These are phyloP conservation scores for Fusarium sp. DNA, from an alignment of 2,329 filamentous ascomycete genomes.

Conservation along the genomic window DNA sequence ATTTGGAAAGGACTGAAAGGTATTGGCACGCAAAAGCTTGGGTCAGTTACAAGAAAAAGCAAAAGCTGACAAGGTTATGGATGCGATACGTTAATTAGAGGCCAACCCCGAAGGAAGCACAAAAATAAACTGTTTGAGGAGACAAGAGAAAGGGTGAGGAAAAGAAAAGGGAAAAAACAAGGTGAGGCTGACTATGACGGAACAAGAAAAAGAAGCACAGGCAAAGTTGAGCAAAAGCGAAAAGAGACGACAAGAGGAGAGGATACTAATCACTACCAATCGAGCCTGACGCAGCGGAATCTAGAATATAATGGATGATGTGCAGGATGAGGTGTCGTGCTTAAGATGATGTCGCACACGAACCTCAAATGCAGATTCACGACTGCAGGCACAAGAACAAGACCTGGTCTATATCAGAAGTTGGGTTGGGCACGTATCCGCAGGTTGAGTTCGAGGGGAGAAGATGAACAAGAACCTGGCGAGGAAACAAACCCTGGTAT, in stretches of 20 bases:
- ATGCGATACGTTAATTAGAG: slow-evolving; percentile 10
- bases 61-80: slow-evolving; percentile 33
- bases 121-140: slow-evolving; percentile 21
- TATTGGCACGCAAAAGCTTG: slow-evolving; percentile 26
- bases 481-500: slow-evolving; percentile 30
- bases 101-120: slow-evolving; percentile 13
- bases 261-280: slow-evolving; percentile 3
- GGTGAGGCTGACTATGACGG: slow-evolving; percentile 43
- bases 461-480: slow-evolving; percentile 11
- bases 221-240: slow-evolving; percentile 18
- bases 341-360: slow-evolving; percentile 41
- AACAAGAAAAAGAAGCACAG: slow-evolving; percentile 23
- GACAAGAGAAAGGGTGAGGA: slow-evolving; percentile 27
- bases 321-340: slow-evolving; percentile 45
- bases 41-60: slow-evolving; percentile 24
- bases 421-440: slow-evolving; percentile 19
- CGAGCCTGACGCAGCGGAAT: slow-evolving; percentile 20
- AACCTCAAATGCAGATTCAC: slow-evolving; percentile 26
- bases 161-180: slow-evolving; percentile 29
- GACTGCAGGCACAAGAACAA: slow-evolving; percentile 38
- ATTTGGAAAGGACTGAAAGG: slow-evolving; percentile 47
- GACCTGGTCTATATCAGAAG: slow-evolving; percentile 13
- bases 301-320: slow-evolving; percentile 42
- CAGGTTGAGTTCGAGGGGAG: slow-evolving; percentile 6
- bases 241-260: slow-evolving; percentile 35